phyloP scores from a whole-genome alignment of 257 asterid species.

The Solanum gracilifrons region DNA sequence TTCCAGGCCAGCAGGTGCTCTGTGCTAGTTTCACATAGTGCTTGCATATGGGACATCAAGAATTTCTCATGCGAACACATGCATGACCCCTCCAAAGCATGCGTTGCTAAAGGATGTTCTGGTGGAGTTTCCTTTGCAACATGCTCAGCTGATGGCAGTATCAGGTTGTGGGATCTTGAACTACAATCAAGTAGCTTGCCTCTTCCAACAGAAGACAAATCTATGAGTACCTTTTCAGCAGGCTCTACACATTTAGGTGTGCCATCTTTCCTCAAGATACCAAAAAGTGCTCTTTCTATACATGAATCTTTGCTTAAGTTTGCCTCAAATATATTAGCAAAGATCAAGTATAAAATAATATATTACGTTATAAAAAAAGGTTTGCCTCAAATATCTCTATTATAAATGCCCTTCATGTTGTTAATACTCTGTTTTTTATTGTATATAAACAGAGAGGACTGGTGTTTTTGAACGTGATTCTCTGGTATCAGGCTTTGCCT shows the following conservation, averaged over 20 bases:
- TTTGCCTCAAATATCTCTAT: neutral
- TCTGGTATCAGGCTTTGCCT: constrained; percentile 30
- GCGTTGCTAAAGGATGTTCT: constrained; percentile 56
- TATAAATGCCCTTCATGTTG: neutral
- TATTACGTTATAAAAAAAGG: neutral
- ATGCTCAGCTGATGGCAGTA: constrained; percentile 63
- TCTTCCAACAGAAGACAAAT: constrained; percentile 15
- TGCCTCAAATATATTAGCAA: neutral
- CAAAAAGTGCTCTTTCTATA: neutral
- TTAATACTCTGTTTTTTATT: neutral
- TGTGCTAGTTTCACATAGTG: constrained; percentile 54
- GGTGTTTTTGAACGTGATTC: constrained; percentile 59
- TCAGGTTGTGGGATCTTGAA: constrained; percentile 66
- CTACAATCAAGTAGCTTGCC: constrained; percentile 14
- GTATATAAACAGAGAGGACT: constrained; percentile 36
- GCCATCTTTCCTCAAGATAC: constrained; percentile 3
- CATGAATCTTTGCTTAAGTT: neutral
- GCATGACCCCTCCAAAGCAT: constrained; percentile 52
- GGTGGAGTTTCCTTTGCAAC: constrained; percentile 72
- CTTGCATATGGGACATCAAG: constrained; percentile 61
- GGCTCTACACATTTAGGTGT: constrained; percentile 35
- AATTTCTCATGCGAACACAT: constrained; percentile 50
- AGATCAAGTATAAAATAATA: neutral
- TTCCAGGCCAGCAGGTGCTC: constrained; percentile 66
- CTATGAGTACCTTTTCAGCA: constrained; percentile 1